Conservation (phyloP, 345 rosid genomes). For the Bruguiera gymnorhiza region DNA sequence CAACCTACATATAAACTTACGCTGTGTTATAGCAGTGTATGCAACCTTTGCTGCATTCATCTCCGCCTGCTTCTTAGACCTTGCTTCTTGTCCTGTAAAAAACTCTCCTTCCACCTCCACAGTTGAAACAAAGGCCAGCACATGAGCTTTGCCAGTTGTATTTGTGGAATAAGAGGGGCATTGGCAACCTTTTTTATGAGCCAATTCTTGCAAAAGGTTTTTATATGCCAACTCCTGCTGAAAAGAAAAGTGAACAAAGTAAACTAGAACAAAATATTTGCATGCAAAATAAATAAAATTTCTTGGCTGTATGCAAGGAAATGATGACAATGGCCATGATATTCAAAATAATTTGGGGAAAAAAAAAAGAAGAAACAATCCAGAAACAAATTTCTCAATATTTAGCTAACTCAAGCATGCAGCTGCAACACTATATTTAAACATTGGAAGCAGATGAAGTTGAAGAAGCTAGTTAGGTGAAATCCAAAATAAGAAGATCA, state of each 20-base stretch:
- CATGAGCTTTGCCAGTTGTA: conserved; percentile 46
- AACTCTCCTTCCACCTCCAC: conserved; percentile 41
- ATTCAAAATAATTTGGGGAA: no score
- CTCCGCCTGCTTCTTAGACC: conserved; percentile 62
- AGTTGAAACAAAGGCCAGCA: conserved; percentile 40
- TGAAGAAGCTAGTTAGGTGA: no score
- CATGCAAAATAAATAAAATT: no score
- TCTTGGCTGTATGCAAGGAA: no score
- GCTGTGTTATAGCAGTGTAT: conserved; percentile 32
- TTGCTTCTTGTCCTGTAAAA: conserved; percentile 49
- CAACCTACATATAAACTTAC: conserved; percentile 20
- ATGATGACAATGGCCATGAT: no score
- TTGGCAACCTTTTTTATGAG: conserved; percentile 38
- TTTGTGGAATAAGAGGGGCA: conserved; percentile 48
- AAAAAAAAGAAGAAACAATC: no score
- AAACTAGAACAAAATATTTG: not conserved
- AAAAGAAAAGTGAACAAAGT: conserved; percentile 4
- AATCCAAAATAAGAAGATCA: no score
- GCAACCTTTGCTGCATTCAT: conserved; percentile 72
- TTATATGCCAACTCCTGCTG: conserved; percentile 51
- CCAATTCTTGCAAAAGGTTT: conserved; percentile 56
- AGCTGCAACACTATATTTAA: no score
- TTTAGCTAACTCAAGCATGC: no score
- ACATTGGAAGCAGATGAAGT: no score
- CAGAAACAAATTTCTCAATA: no score